phyloP scores from a whole-genome alignment of 1,284 basidiomycete species.

The Agaricales sp. region DNA sequence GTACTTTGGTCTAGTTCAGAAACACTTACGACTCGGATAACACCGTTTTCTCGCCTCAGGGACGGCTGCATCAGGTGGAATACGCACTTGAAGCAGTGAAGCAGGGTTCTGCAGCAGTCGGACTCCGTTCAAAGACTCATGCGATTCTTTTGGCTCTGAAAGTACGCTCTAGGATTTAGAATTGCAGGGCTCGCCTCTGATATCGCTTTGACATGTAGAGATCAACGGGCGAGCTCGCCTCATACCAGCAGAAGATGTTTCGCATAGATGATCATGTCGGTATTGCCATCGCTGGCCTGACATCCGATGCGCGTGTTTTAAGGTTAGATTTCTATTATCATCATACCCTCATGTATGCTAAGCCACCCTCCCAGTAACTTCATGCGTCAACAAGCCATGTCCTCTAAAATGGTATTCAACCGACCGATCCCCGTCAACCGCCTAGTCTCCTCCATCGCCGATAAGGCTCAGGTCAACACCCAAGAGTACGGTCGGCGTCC shows the following conservation, averaged over 20 bases:
- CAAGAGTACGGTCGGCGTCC: conserved; percentile 97
- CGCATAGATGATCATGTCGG: conserved; percentile 99
- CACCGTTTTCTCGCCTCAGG: conserved; percentile 92
- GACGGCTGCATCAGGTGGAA: conserved; percentile 91
- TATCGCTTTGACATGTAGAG: conserved; percentile 45
- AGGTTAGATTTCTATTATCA: conserved; percentile 43
- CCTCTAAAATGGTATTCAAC: conserved; percentile 89
- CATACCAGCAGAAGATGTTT: conserved; percentile 99
- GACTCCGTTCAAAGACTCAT: conserved; percentile 91
- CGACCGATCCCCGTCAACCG: conserved; percentile 91
- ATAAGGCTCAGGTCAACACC: conserved; percentile 98
- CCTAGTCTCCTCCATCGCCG: conserved; percentile 88
- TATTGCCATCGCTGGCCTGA: conserved; percentile 96
- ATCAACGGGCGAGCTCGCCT: conserved; percentile 96
- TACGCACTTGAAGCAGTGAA: conserved; percentile 99
- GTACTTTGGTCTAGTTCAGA: conserved; percentile 53
- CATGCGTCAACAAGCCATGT: conserved; percentile 98
- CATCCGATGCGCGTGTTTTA: conserved; percentile 94
- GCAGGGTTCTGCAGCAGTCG: conserved; percentile 97
- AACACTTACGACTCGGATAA: conserved; percentile 96
- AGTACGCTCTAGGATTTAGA: conserved; percentile 28
- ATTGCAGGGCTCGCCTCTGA: conserved; percentile 7
- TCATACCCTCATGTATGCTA: conserved; percentile 4
- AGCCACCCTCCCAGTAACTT: conserved; percentile 63
- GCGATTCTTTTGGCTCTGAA: conserved; percentile 90